A percentile compares a stretch with the other conserved stretches of the same genome.
Conservation (phyloP, 2,329 filamentous ascomycete genomes). For the Colletotrichum chrysophilum region DNA sequence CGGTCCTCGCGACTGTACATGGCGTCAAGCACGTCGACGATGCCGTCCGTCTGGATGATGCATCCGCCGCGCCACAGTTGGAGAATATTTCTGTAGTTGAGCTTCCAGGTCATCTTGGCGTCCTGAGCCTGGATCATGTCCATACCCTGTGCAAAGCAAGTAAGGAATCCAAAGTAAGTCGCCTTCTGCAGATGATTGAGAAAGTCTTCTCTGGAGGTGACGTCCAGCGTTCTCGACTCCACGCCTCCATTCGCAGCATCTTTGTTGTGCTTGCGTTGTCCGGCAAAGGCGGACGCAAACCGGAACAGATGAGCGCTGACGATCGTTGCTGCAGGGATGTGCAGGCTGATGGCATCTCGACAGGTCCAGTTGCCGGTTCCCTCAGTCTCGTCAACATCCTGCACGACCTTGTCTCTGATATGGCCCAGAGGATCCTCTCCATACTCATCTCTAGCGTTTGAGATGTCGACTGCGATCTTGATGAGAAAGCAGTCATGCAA, state of each 20-base stretch:
- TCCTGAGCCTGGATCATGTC: conserved; percentile 67
- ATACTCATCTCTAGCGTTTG: conserved; percentile 49
- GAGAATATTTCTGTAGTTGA: conserved; percentile 55
- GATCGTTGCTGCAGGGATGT: conserved; percentile 70
- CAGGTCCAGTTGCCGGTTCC: conserved; percentile 72
- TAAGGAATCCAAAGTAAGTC: conserved; percentile 65
- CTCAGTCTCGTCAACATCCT: conserved; percentile 70
- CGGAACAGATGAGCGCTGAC: conserved; percentile 66
- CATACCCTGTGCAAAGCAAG: conserved; percentile 69
- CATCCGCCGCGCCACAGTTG: conserved; percentile 74
- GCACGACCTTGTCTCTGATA: conserved; percentile 73
- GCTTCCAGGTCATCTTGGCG: conserved; percentile 62
- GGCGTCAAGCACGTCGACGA: conserved; percentile 61
- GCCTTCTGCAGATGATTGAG: conserved; percentile 64
- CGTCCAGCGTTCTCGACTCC: conserved; percentile 47
- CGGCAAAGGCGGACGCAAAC: conserved; percentile 66
- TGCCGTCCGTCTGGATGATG: conserved; percentile 72
- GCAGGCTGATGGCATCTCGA: conserved; percentile 63
- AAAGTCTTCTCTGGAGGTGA: conserved; percentile 44
- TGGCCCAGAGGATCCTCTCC: conserved; percentile 60
- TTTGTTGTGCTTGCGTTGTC: conserved; percentile 43
- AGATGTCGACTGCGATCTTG: conserved; percentile 67
- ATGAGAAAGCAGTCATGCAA: conserved; percentile 65
- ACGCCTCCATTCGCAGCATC: conserved; percentile 38
- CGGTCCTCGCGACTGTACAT: conserved; percentile 43